Evolutionary conservation across 2,329 filamentous ascomycete genomes (phyloP).

Genomic region (Tolypocladium tropicale): DNA sequence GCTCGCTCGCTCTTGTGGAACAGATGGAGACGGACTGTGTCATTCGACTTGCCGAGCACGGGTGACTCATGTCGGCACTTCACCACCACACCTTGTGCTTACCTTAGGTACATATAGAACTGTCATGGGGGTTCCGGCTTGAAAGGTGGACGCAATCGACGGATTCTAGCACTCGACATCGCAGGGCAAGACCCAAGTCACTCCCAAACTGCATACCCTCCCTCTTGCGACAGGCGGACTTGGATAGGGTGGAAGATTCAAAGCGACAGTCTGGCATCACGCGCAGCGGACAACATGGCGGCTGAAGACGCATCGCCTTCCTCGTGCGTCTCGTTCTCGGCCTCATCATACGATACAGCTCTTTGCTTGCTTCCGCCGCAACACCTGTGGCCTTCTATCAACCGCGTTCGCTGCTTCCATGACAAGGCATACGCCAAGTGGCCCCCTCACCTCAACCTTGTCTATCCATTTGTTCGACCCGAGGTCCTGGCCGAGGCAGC

Average conservation of each 20-base stretch:
- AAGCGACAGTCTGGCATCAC: background rate
- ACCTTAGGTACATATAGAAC: too few species aligned
- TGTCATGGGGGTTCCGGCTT: too few species aligned
- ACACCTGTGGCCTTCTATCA: slow-evolving; percentile 34
- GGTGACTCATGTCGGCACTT: background rate
- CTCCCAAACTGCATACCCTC: background rate
- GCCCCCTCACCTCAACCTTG: slow-evolving; percentile 56
- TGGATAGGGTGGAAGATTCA: background rate
- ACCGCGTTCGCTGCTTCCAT: slow-evolving; percentile 49
- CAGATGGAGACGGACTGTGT: too few species aligned
- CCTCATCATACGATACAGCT: slow-evolving; percentile 39
- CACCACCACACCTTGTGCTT: too few species aligned
- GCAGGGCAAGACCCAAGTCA: background rate
- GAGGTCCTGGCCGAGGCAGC: slow-evolving; percentile 34
- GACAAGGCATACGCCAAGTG: slow-evolving; percentile 51
- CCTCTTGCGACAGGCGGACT: background rate
- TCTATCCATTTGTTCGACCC: slow-evolving; percentile 53
- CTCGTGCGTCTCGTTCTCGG: background rate
- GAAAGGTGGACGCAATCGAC: too few species aligned
- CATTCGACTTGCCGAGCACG: background rate
- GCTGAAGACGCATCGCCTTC: background rate
- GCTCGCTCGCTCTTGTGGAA: background rate
- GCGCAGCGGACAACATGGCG: background rate
- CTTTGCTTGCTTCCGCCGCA: slow-evolving; percentile 48
- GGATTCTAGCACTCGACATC: background rate